A percentile compares a stretch with the other conserved stretches of the same genome.
These are phyloP conservation scores for Penicillium malachiteum DNA, from an alignment of 495 filamentous ascomycete genomes.

Conservation along the genomic window DNA sequence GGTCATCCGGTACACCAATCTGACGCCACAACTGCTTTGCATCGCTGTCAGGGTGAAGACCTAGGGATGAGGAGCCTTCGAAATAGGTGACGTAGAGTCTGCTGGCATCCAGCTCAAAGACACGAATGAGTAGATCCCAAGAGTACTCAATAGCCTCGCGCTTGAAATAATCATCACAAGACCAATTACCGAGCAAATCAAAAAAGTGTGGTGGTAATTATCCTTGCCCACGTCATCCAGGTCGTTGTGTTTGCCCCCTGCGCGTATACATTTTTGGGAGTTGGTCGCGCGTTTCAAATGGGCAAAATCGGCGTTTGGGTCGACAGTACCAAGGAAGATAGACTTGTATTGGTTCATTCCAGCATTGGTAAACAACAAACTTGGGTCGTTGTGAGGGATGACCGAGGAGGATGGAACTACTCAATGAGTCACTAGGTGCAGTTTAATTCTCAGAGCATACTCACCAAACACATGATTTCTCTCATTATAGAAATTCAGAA, in stretches of 20 bases:
- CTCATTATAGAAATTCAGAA: conserved; percentile 68
- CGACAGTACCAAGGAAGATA: conserved; percentile 92
- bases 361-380: conserved; percentile 95
- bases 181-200: conserved; percentile 99
- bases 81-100: conserved; percentile 97
- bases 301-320: conserved; percentile 83
- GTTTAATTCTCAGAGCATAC: too few relatives aligned
- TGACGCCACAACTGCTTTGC: conserved; percentile 84
- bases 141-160: conserved; percentile 85
- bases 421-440: too few relatives aligned
- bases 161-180: conserved; percentile 99
- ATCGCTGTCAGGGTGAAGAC: conserved; percentile 91
- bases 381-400: conserved; percentile 90
- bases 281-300: conserved; percentile 90
- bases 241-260: conserved; percentile 97
- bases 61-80: conserved; percentile 75
- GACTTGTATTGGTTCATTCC: conserved; percentile 99
- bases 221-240: conserved; percentile 99
- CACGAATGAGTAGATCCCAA: conserved; percentile 91
- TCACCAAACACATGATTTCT: conserved; percentile 70
- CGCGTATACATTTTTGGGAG: conserved; percentile 97
- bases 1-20: conserved; percentile 89
- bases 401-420: conserved; percentile 92
- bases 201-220: conserved; percentile 97
- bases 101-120: conserved; percentile 78